Evolutionary conservation across 129 eudicot genomes (phyloP), one percentile per base, ranked within the genome.

Genomic region (Tagetes erecta): DNA sequence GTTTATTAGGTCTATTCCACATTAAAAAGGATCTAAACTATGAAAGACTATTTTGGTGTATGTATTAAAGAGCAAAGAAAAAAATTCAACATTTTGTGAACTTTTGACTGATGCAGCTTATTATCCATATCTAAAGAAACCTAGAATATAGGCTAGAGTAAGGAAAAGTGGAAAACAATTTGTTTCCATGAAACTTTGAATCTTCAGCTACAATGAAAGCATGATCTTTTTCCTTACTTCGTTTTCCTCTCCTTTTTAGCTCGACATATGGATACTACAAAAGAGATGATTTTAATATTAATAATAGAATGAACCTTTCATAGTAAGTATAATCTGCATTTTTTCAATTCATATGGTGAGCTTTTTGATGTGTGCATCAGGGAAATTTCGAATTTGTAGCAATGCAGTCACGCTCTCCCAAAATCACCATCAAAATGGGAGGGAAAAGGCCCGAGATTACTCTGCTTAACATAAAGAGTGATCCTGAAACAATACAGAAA

Each of bases 361-460:
- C 39, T 33, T 33, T 57, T 34, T 58, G 9, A 58, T 58, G 65
- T 10, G 14, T 59, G 40, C 65, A 41, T 50, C 76, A 79, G 91
- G 83, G 71, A 73, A 77, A 46, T 52, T 69, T 69, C 56, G 3
- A 46, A 72, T 68, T 66, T 55, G 57, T 42, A 41, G 72, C 70
- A 59, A 87, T 84, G 88, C 87, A 85, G 83, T 80, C 87, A 40
- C 80, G 69, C 8, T 67, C 88, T 0, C 35, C 83, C 6, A 84
- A 87, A 71, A 56, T 90, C 42, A 82, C 87, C 78, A 82, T 86
- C 60, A 86, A 82, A 68, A 46, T 84, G 80, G 83, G 83, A 42
- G 76, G 78, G 14, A 84, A 86, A 46, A 60, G 76, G 73, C 75
- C 79, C 33, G 51, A 60, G 4, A 45, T 47, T 53, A 60, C 53